These are phyloP conservation scores for Hyphopichia khmerensis DNA, from an alignment of 1,139 yeast genomes.

Conservation along the genomic window DNA sequence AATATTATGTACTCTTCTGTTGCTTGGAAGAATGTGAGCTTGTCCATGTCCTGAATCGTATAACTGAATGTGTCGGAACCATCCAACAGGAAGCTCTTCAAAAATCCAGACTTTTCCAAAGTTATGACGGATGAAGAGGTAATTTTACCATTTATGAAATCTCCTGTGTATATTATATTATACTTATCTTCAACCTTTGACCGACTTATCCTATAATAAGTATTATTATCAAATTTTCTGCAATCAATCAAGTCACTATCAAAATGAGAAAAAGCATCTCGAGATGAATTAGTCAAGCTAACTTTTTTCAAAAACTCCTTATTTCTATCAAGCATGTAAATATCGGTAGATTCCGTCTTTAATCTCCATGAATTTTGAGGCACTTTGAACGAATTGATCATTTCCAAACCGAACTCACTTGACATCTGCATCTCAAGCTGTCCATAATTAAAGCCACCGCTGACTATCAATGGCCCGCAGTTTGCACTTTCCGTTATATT, in stretches of 20 bases:
- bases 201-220: background rate
- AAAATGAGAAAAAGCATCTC: too few relatives aligned
- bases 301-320: too few relatives aligned
- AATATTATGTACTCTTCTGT: background rate
- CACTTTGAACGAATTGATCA: too few relatives aligned
- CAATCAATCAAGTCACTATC: too few relatives aligned
- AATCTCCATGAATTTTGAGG: too few relatives aligned
- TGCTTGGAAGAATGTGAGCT: background rate
- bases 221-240: conserved; percentile 3
- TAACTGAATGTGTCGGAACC: background rate
- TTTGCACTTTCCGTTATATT: conserved; percentile 16
- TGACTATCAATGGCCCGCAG: background rate
- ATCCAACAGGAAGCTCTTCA: background rate
- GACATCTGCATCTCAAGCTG: background rate
- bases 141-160: background rate
- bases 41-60: background rate
- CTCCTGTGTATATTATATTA: too few relatives aligned
- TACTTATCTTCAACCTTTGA: too few relatives aligned
- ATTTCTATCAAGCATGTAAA: too few relatives aligned
- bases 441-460: background rate
- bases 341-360: too few relatives aligned
- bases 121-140: background rate
- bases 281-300: too few relatives aligned
- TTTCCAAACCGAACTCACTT: too few relatives aligned
- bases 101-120: background rate